Percentiles rank a stretch among this genome's conserved stretches.
Evolutionary conservation across 2,329 filamentous ascomycete species (phyloP).

Genomic region (Neodidymelliopsis sp.): DNA sequence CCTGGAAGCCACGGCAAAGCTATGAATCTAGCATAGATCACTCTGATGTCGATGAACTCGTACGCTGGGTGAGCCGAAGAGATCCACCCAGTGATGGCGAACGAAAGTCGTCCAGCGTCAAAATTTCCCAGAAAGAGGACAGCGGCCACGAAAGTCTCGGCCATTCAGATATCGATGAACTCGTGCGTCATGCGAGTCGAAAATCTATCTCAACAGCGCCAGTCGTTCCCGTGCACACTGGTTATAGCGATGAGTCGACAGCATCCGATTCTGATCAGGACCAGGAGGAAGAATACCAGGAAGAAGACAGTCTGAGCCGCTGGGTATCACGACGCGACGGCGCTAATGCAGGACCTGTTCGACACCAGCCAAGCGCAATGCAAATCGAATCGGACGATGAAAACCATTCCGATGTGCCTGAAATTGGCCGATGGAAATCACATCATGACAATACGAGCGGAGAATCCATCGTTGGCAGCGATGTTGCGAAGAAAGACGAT

Average conservation of each 20-base stretch:
- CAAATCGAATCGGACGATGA: constrained; percentile 19
- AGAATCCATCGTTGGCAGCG: constrained; percentile 23
- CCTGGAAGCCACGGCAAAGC: constrained; percentile 17
- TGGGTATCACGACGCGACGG: constrained; percentile 45
- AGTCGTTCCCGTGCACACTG: constrained; percentile 2
- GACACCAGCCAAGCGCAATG: constrained; percentile 11
- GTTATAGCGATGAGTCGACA: constrained; percentile 41
- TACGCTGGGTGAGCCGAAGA: constrained; percentile 44
- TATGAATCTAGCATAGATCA: constrained; percentile 39
- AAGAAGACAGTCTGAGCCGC: constrained; percentile 41
- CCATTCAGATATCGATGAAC: constrained; percentile 42
- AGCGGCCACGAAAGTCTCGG: constrained; percentile 41
- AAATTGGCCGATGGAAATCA: constrained; percentile 30
- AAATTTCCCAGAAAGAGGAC: constrained; percentile 23
- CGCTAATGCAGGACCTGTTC: constrained; percentile 30
- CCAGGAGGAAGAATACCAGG: constrained; percentile 27
- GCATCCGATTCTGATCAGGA: constrained; percentile 37
- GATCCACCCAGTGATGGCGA: constrained; percentile 42
- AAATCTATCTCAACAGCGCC: constrained; percentile 18
- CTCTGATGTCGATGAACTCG: constrained; percentile 40
- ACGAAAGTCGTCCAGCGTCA: constrained; percentile 11
- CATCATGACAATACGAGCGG: constrained; percentile 36
- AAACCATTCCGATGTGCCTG: constrained; percentile 33
- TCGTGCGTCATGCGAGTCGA: constrained; percentile 37
- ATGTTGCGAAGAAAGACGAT: constrained; percentile 6